phyloP scores from a whole-genome alignment of 805 yeast species.

The Starmerella powellii region DNA sequence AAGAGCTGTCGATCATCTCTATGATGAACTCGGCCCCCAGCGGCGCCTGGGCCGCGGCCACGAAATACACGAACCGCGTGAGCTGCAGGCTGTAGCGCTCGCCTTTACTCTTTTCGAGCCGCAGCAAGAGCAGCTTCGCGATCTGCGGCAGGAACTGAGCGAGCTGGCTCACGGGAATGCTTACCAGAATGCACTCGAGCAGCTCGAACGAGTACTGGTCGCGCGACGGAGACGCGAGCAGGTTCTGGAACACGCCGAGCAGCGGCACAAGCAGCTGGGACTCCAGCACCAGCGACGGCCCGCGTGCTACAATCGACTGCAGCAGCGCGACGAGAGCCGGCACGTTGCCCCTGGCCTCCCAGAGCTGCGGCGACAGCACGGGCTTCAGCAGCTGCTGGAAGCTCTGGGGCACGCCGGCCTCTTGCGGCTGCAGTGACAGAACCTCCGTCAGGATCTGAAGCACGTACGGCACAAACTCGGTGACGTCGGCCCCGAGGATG shows the following conservation, averaged over 20 bases:
- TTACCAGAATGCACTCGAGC: conserved; percentile 52
- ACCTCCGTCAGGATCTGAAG: conserved; percentile 79
- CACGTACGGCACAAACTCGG: conserved; percentile 86
- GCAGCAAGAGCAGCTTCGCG: conserved; percentile 61
- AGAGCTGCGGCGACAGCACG: conserved; percentile 72
- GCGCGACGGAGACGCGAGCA: conserved; percentile 71
- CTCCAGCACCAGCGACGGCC: conserved; percentile 32
- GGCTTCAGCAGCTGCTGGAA: conserved; percentile 65
- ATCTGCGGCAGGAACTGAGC: conserved; percentile 54
- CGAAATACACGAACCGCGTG: conserved; percentile 46
- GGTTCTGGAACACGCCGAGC: conserved; percentile 90
- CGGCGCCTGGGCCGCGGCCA: conserved; percentile 36
- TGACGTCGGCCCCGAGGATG: conserved; percentile 70
- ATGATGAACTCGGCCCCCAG: conserved; percentile 45
- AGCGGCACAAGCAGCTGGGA: conserved; percentile 52
- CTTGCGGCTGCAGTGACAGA: conserved; percentile 39
- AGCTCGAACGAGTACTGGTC: conserved; percentile 79
- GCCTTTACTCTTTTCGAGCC: conserved; percentile 70
- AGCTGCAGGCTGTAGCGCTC: conserved; percentile 68
- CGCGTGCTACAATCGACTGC: conserved; percentile 47
- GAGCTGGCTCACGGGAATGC: conserved; percentile 41
- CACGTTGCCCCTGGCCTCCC: conserved; percentile 88
- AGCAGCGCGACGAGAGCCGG: conserved; percentile 84
- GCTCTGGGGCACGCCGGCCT: conserved; percentile 45
- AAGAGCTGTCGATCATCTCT: conserved; percentile 33